Evolutionary conservation across 2,329 filamentous ascomycete species (phyloP).

Genomic region (Penicillium decumbens): DNA sequence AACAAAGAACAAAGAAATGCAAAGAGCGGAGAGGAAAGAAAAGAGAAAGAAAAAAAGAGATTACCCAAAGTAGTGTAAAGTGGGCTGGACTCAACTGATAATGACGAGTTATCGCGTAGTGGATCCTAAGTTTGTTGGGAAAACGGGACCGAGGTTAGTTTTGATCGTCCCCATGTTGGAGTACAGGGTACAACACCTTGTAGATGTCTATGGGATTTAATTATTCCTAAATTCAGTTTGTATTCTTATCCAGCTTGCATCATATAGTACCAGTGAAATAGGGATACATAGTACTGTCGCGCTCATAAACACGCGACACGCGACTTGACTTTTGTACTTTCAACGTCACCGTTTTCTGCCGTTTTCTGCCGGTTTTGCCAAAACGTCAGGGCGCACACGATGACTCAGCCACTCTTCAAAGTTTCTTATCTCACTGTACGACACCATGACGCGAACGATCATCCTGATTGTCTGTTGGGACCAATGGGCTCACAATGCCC

Average conservation of each 20-base stretch:
- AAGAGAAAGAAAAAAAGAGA: conserved; percentile 1
- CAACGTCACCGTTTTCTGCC: neutral
- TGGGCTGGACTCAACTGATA: conserved; percentile 16
- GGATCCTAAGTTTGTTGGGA: conserved; percentile 25
- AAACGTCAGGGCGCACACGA: neutral
- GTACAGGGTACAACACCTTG: too few relatives aligned
- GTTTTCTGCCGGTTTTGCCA: neutral
- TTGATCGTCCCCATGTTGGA: neutral
- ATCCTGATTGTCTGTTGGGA: conserved; percentile 11
- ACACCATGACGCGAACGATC: neutral
- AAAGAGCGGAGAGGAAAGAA: neutral
- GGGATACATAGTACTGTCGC: too few relatives aligned
- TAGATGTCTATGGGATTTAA: too few relatives aligned
- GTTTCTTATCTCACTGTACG: neutral
- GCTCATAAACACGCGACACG: neutral
- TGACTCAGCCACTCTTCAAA: neutral
- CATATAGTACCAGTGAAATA: too few relatives aligned
- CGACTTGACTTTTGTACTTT: neutral
- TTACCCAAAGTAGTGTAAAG: conserved; percentile 1
- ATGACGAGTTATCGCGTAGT: conserved; percentile 16
- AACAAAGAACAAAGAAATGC: neutral
- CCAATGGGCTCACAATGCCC: conserved; percentile 1
- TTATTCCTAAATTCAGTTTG: too few relatives aligned
- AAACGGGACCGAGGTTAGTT: neutral
- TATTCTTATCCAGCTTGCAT: too few relatives aligned